Evolutionary conservation across 768 basidiomycete species (phyloP), one percentile per base, ranked within the genome.

Genomic region (Lentinula boryana): DNA sequence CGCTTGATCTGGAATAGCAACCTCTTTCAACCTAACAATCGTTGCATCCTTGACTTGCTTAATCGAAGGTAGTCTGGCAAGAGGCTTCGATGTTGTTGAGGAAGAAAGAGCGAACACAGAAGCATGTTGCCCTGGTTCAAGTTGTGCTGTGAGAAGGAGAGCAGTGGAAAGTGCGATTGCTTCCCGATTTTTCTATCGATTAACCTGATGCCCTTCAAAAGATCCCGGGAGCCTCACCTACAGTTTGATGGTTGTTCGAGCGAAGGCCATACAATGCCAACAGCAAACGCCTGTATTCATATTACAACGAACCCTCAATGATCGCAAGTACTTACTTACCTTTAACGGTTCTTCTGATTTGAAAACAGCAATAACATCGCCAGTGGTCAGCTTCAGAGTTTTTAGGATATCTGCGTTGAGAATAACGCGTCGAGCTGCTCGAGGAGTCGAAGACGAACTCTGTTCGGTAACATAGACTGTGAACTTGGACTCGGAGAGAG

Each of bases 201-300:
- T 12, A n/a, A 48, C 31, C 3, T 13, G 35, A 52, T 27, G 40
- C 7, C 32, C 16, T 8, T 23, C 57, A 18, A 15, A 27, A 4
- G 15, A 16, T 6, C 10, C 16, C 2, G 18, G 6, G 12, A 36
- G 44, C 4, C 15, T 49, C 38, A 48, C 85, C 67, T 70, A 88
- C 91, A 75, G 62, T 84, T 81, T 56, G 77, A 78, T 31, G 83
- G 68, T 58, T 86, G 58, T 7, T 89, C 87, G 49, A 79, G 66
- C 41, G 86, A 88, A n/a, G 90, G 89, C 91, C 91, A 93, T 65
- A 82, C 80, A 50, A 85, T 74, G 5, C 91, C 91, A 57, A 91
- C 75, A 12, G 86, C 82, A 70, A 86, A 86, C 48, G 77, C 72
- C 87, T 88, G 67, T 61, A 61, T 48, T 35, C 16, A 33, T 13